These are phyloP conservation scores for Bryum argenteum DNA, from an alignment of 225 moss, liverwort and hornwort species.

Conservation along the genomic window DNA sequence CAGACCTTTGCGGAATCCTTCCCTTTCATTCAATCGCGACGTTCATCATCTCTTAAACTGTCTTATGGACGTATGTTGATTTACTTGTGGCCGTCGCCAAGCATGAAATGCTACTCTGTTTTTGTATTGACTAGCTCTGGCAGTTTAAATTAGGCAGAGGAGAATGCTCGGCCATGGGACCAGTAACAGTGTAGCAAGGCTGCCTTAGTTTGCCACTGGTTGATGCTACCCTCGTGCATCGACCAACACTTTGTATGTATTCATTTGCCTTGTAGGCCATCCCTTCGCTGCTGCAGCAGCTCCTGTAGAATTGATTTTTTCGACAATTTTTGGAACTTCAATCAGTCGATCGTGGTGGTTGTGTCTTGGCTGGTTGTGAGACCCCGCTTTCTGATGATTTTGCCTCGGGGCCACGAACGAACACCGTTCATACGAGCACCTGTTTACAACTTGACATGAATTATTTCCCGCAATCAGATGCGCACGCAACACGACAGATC, in stretches of 20 bases:
- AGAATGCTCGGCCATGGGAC: background rate
- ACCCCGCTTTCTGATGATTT: background rate
- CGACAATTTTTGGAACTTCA: background rate
- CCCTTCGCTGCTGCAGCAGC: background rate
- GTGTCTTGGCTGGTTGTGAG: background rate
- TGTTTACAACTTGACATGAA: too few relatives aligned
- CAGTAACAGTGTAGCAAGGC: conserved; percentile 3
- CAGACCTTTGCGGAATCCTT: background rate
- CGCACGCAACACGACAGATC: too few relatives aligned
- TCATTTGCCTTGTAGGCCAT: conserved; percentile 14
- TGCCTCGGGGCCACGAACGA: background rate
- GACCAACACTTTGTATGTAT: conserved; percentile 4
- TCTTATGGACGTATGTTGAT: background rate
- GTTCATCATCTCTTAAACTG: conserved; percentile 4
- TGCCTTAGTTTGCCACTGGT: background rate
- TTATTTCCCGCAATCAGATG: too few relatives aligned
- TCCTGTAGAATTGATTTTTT: background rate
- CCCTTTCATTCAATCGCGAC: background rate
- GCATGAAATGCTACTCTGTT: conserved; percentile 1
- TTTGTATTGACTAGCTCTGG: background rate
- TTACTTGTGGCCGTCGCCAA: background rate
- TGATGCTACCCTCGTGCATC: conserved; percentile 49
- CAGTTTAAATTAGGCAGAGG: background rate
- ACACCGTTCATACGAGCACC: background rate
- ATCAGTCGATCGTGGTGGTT: background rate